Percentiles rank a stretch among this genome's conserved stretches.
phyloP scores from a whole-genome alignment of 768 basidiomycete genomes.

The Suillus subaureus region DNA sequence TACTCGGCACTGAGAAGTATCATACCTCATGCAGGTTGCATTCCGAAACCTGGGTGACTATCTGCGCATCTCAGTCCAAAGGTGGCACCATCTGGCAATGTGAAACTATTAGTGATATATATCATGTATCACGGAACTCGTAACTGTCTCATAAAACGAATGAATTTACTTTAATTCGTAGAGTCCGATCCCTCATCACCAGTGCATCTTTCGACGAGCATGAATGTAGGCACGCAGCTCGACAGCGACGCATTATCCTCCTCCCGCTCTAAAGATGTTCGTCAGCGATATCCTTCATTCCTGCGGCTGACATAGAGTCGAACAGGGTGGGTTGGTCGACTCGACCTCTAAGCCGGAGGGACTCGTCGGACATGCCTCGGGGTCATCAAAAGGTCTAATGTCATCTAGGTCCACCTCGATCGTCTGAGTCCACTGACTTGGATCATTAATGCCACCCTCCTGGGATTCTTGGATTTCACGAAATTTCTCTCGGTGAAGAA shows the following conservation, averaged over 20 bases:
- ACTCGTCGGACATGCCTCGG: neutral
- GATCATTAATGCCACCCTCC: neutral
- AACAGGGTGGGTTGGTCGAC: neutral
- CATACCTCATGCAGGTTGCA: neutral
- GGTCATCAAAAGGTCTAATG: neutral
- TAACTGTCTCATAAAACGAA: neutral
- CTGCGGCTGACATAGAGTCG: neutral
- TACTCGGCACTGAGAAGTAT: no score
- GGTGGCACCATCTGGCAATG: neutral
- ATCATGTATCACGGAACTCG: neutral
- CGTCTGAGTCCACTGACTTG: neutral
- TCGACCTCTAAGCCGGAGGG: neutral
- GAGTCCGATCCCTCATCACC: neutral
- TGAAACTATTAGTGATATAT: neutral
- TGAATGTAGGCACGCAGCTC: neutral
- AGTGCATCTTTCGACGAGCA: neutral
- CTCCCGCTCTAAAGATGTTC: neutral
- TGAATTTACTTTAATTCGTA: neutral
- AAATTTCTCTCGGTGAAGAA: neutral
- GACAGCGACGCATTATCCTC: neutral
- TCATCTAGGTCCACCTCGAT: neutral
- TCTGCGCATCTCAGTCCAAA: neutral
- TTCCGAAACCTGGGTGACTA: neutral
- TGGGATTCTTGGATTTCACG: neutral
- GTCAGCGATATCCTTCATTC: neutral